A percentile compares a stretch with the other conserved stretches of the same genome.
Conservation (phyloP, 345 rosid genomes). For the Trapa incisa region DNA sequence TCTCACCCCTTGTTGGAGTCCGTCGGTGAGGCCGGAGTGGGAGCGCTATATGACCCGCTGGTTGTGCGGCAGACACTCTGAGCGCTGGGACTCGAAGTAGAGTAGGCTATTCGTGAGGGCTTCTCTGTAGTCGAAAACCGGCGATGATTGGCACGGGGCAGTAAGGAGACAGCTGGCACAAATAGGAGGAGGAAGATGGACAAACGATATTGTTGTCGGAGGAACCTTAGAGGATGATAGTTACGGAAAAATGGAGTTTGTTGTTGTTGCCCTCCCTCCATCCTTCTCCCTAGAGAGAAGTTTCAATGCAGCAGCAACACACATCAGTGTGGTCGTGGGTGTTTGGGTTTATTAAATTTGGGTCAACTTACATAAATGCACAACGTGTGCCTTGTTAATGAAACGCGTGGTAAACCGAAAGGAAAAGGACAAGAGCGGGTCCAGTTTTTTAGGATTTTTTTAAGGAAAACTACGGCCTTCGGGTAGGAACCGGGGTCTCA, state of each 20-base stretch:
- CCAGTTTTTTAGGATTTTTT: too few species aligned
- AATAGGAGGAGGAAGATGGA: slow-evolving; percentile 3
- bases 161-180: neutral
- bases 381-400: neutral
- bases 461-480: too few species aligned
- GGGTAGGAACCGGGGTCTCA: too few species aligned
- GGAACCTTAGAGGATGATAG: neutral
- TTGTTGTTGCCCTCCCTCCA: neutral
- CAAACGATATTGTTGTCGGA: neutral
- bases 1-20: slow-evolving; percentile 57
- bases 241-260: neutral
- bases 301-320: too few species aligned
- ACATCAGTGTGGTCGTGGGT: neutral
- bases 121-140: slow-evolving; percentile 26
- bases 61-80: slow-evolving; percentile 44
- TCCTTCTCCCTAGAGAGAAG: slow-evolving; percentile 2
- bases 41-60: slow-evolving; percentile 54
- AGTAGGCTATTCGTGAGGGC: slow-evolving; percentile 52
- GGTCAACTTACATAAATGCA: neutral
- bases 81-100: slow-evolving; percentile 58
- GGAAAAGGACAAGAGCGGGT: too few species aligned
- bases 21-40: slow-evolving; percentile 57
- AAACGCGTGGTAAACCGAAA: too few species aligned
- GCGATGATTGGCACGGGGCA: neutral
- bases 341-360: neutral